Evolutionary conservation across 2,329 filamentous ascomycete species (phyloP), one percentile per base, ranked within the genome.

Genomic region (Pseudocercospora fijiensis): DNA sequence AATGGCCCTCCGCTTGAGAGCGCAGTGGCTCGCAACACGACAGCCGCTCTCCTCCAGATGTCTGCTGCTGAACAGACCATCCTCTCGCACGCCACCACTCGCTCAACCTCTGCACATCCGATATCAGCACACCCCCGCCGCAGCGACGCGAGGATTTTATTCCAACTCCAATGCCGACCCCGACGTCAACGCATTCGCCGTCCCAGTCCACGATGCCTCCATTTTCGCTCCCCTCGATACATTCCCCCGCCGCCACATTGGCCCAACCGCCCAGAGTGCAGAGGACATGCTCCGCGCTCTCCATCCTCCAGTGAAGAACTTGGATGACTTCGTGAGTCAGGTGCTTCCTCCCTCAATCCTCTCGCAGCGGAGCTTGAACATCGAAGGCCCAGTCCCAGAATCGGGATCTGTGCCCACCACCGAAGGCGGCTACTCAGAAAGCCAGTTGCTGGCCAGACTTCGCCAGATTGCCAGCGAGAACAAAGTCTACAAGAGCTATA

Each of bases 171-270:
- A 70, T n/a, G 66, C 65, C 8, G 69, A 72, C 49, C 70, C 69
- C 10, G 64, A 64, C 11, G 53, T 58, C 52, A 65, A 52, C 27
- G 68, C 72, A 30, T 66, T 72, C 53, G 67, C 71, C 41, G 56
- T 67, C 20, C 63, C 68, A 26, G 27, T 27, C 43, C 58, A 62
- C 60, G 69, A 72, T 70, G 72, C 53, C n/a, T 74, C 73, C 59
- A 71, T 76, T 62, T 81, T 81, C 73, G 76, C 76, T 43, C 76
- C 77, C 41, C 79, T 86, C 62, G 86, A 89, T 74, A 86, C 86
- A 45, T 96, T 96, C 73, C 83, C 90, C 61, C 85, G 89, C 63
- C 87, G 94, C 56, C 94, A 97, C 79, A 96, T 97, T 79, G 93
- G 93, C 0, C 92, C 92, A 3, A 88, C 89, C 58, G 83, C 88